Evolutionary conservation across 2,329 filamentous ascomycete genomes (phyloP), one percentile per base, ranked within the genome.

Genomic region (Pseudogymnoascus sp.): DNA sequence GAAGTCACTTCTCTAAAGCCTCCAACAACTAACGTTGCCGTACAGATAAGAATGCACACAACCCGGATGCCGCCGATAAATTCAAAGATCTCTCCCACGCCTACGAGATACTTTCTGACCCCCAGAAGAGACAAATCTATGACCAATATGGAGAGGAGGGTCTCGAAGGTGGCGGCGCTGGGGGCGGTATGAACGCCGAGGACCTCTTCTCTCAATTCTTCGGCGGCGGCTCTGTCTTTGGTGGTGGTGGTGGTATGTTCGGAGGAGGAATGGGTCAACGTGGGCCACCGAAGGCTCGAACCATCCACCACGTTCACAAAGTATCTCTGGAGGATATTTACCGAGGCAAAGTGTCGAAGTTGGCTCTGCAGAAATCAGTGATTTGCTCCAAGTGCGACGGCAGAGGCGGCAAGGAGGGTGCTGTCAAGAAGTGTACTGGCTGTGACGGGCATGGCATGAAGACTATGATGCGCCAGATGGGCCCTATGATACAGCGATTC

Each of bases 401-500:
- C 66, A 86, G 92, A 64, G 94, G 94, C 72, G 94, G 94, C 68
- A 99, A 99, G 82, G 93, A 97, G 68, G 94, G 94, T 67, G 91
- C 94, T n/a, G 93, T 97, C 67, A 93, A 92, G 80, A 90, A 89
- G 72, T 99, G 94, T 78, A 74, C 85, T 41, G 90, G 91, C 72
- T 99, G 94, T 76, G 91, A 96, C 72, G 94, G 94, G 68, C 86
- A 89, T 67, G 94, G 94, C 77, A 96, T 97, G 90, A 97, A 97
- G 89, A 97, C 91, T 41, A 97, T 99, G 93, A 97, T 99, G 94
- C 90, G 95, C 75, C 94, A 99, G 79, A 97, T 99, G 92, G 94
- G 94, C 60, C 94, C 94, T 64, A 99, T 99, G 94, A 97, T 99
- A 70, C 95, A 99, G 80, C 91, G 94, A 63, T 99, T 99, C 86